Evolutionary conservation across 179 eudicot genomes (phyloP), one percentile per base, ranked within the genome.

Genomic region (Beta corolliflora): DNA sequence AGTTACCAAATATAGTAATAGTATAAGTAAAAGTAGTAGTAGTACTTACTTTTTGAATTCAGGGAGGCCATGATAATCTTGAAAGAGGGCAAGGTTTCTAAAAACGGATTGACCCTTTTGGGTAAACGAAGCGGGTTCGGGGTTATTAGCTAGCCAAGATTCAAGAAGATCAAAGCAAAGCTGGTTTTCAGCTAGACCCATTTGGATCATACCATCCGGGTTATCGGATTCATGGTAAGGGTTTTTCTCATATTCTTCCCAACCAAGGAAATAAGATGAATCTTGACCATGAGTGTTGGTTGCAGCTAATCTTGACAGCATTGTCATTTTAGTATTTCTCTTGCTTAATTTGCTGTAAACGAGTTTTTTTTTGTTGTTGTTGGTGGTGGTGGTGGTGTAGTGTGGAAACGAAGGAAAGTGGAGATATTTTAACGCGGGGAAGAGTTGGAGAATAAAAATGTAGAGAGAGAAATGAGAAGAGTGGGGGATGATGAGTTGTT

Each of bases 111-210:
- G 81, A 2, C 97, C 99, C 63, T 93, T 82, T 76, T 83, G 83
- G 80, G 84, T 91, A 80, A 93, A 91, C 3, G 86, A 84, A 29
- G 91, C 87, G 1, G 94, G 86, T 15, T 94, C 98, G 0, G 97
- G 97, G 56, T 96, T 96, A 23, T 86, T 55, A 1, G 73, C 87
- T 1, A 96, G 77, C 99, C 99, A 96, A 0, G 90, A 82, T 79
- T 96, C 98, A 5, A 96, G 81, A n/a, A 92, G 88, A 86, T 96
- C 98, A 25, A 96, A 96, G 0, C 93, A 96, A 41, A 96, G 91
- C 90, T 93, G 98, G 78, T 96, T 96, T 71, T 96, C 99, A 3
- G 99, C 98, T 0, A 96, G 92, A 1, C 99, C 99, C 99, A 96
- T 96, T 84, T 96, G 99, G 66, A 96, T 96, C 81, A 96, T 96